These are phyloP conservation scores for Boletus coccyginus DNA, from an alignment of 768 basidiomycete genomes.

Conservation along the genomic window DNA sequence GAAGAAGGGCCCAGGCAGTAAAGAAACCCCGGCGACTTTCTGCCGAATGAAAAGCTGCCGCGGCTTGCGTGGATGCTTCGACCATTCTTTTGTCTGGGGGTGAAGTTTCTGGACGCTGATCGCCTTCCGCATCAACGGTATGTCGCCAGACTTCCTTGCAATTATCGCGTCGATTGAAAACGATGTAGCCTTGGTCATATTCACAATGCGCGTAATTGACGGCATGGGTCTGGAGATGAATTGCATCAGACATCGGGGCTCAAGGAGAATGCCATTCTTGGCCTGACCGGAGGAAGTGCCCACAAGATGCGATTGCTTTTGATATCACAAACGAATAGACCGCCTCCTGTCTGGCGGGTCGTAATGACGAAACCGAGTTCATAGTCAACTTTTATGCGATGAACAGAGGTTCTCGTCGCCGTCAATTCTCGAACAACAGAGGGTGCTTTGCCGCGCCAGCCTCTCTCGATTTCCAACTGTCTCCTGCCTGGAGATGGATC, in stretches of 20 bases:
- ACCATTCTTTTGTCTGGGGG: conserved; percentile 34
- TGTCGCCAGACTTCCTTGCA: conserved; percentile 72
- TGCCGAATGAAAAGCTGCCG: conserved; percentile 7
- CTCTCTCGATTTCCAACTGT: conserved; percentile 42
- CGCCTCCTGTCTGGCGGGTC: conserved; percentile 53
- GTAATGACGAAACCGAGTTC: conserved; percentile 55
- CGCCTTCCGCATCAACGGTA: conserved; percentile 32
- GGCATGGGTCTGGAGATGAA: conserved; percentile 8
- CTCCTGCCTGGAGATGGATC: conserved; percentile 39
- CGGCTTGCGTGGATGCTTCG: conserved; percentile 21
- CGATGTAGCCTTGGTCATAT: conserved; percentile 66
- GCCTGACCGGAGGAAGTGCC: conserved; percentile 53
- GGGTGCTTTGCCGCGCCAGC: conserved; percentile 54
- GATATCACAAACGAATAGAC: conserved; percentile 58
- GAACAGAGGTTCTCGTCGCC: conserved; percentile 41
- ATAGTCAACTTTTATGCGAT: conserved; percentile 79
- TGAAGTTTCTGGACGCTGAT: conserved; percentile 22
- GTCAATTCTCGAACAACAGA: conserved; percentile 38
- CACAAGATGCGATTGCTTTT: conserved; percentile 51
- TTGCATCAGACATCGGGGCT: background rate
- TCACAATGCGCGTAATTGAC: conserved; percentile 61
- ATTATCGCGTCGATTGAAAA: conserved; percentile 60
- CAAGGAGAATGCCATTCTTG: background rate
- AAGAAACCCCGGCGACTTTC: conserved; percentile 48
- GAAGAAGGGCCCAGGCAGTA: conserved; percentile 57